Evolutionary conservation across 129 eudicot species (phyloP).

Genomic region (Artemisia tridentata): DNA sequence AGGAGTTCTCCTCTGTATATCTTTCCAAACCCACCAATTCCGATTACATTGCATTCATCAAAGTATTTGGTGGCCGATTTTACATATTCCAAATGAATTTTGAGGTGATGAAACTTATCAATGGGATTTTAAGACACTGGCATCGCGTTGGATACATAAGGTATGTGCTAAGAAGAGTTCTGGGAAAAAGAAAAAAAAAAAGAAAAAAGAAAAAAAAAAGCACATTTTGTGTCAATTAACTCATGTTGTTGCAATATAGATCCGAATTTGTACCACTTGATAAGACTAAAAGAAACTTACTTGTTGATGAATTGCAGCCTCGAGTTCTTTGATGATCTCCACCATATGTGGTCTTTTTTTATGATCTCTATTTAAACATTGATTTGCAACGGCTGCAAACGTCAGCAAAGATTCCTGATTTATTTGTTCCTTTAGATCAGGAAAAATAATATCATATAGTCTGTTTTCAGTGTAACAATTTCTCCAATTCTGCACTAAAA

Average conservation of each 20-base stretch:
- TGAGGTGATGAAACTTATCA: constrained; percentile 8
- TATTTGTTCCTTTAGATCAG: constrained; percentile 12
- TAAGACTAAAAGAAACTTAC: not conserved
- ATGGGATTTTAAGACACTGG: not conserved
- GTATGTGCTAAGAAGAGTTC: not conserved
- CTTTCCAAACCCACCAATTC: not conserved
- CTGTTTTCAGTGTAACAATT: not conserved
- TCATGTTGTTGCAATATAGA: not conserved
- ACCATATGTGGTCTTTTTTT: not conserved
- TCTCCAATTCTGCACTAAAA: constrained; percentile 5
- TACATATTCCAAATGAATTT: constrained; percentile 11
- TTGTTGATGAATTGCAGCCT: constrained; percentile 5
- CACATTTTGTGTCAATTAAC: not conserved
- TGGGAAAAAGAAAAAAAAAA: not conserved
- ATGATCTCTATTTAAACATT: not conserved
- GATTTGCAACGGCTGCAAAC: not conserved
- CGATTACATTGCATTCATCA: not conserved
- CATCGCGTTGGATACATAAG: not conserved
- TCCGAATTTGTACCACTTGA: not conserved
- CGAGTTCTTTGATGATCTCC: constrained; percentile 7
- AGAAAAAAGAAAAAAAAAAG: not conserved
- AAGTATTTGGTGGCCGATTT: constrained; percentile 7
- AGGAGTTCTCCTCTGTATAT: constrained; percentile 16
- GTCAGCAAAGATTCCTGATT: not conserved
- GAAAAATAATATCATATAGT: constrained; percentile 15